These are phyloP conservation scores for Colletotrichum sojae DNA, from an alignment of 2,329 filamentous ascomycete species.

Conservation along the genomic window DNA sequence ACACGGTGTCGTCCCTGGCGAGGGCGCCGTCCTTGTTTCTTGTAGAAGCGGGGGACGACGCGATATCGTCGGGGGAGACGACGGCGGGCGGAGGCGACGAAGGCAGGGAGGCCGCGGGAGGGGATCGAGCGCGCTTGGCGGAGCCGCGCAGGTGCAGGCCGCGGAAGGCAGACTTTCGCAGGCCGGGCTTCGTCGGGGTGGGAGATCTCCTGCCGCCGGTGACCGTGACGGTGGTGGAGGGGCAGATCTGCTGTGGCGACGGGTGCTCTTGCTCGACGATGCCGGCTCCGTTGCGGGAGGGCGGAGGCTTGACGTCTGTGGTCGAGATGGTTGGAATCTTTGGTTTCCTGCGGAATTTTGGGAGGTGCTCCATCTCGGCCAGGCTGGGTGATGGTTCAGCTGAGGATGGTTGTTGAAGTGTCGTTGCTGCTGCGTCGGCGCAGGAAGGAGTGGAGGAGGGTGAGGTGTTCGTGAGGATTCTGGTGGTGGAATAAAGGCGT, in stretches of 20 bases:
- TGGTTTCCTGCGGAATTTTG: conserved; percentile 59
- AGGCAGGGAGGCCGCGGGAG: conserved; percentile 47
- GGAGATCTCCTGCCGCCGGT: conserved; percentile 25
- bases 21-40: conserved; percentile 30
- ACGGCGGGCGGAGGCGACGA: conserved; percentile 45
- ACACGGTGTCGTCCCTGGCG: conserved; percentile 16
- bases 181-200: conserved; percentile 43
- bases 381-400: conserved; percentile 9
- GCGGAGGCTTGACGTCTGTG: conserved; percentile 47
- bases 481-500: conserved; percentile 1
- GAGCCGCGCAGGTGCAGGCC: conserved; percentile 61
- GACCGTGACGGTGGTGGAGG: conserved; percentile 39
- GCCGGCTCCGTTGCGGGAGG: conserved; percentile 42
- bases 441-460: not conserved
- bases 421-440: not conserved
- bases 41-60: conserved; percentile 38
- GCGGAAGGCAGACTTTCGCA: conserved; percentile 58
- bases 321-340: conserved; percentile 61
- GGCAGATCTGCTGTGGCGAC: conserved; percentile 42
- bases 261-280: conserved; percentile 44
- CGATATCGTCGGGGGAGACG: conserved; percentile 54
- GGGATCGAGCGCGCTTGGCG: conserved; percentile 64
- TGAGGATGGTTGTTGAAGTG: not conserved
- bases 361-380: conserved; percentile 58
- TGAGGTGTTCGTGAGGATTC: not conserved